These are phyloP conservation scores for Chaetomium tenue DNA, from an alignment of 495 filamentous ascomycete species.

Conservation along the genomic window DNA sequence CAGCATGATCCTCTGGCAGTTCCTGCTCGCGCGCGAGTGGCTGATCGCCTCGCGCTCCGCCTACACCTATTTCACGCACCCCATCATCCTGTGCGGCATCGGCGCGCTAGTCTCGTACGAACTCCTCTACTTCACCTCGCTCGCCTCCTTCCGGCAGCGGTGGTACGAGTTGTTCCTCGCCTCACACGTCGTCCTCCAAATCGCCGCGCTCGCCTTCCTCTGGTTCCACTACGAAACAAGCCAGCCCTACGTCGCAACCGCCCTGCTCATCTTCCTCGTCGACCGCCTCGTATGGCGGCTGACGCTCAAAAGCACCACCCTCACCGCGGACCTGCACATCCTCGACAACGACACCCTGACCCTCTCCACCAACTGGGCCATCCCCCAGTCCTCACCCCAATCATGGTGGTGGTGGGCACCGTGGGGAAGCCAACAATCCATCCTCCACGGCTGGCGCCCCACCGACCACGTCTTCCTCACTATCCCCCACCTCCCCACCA, in stretches of 20 bases:
- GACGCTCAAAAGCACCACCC: constrained; percentile 42
- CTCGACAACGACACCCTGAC: constrained; percentile 47
- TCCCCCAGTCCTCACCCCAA: constrained; percentile 24
- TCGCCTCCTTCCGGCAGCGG: constrained; percentile 30
- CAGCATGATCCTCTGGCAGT: constrained; percentile 48
- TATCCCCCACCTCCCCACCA: constrained; percentile 47
- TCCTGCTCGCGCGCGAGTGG: constrained; percentile 34
- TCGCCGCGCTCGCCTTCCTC: constrained; percentile 51
- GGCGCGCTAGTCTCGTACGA: constrained; percentile 56
- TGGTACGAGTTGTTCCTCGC: constrained; percentile 37
- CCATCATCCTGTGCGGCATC: constrained; percentile 36
- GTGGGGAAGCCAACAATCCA: constrained; percentile 31
- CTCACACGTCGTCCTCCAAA: constrained; percentile 53
- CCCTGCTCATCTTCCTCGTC: constrained; percentile 53
- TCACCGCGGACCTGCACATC: constrained; percentile 48
- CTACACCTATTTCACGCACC: constrained; percentile 30
- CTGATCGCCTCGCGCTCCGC: constrained; percentile 22
- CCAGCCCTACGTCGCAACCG: constrained; percentile 25
- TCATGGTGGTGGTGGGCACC: no score
- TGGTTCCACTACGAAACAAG: constrained; percentile 52
- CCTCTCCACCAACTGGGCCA: constrained; percentile 44
- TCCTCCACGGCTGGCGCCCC: constrained; percentile 54
- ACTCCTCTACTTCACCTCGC: constrained; percentile 51
- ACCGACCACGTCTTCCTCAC: constrained; percentile 61
- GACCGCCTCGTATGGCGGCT: constrained; percentile 59